Conservation (phyloP, 352 stramenopile species). For the Phytophthora vignae region DNA sequence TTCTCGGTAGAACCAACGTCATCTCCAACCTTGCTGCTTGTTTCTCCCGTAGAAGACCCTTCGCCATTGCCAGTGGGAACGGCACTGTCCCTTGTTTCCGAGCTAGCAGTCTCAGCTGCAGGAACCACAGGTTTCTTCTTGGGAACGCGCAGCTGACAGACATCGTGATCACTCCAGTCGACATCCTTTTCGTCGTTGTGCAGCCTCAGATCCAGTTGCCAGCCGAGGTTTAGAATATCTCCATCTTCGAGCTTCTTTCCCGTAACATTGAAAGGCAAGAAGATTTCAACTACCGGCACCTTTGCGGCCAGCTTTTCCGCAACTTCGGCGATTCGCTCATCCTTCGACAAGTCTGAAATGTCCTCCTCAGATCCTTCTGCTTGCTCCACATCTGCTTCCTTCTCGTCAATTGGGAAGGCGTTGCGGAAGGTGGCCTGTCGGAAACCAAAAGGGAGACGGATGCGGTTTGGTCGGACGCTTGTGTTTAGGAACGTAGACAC, state of each 20-base stretch:
- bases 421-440: constrained; percentile 62
- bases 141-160: constrained; percentile 58
- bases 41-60: constrained; percentile 4
- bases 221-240: constrained; percentile 62
- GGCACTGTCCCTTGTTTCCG: constrained; percentile 18
- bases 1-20: constrained; percentile 1
- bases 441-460: constrained; percentile 74
- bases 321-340: constrained; percentile 7
- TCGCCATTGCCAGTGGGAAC: constrained; percentile 3
- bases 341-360: neutral
- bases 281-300: constrained; percentile 54
- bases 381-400: constrained; percentile 7
- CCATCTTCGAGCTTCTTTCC: constrained; percentile 65
- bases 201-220: constrained; percentile 56
- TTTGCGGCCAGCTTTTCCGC: constrained; percentile 21
- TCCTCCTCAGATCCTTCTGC: constrained; percentile 4
- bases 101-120: constrained; percentile 12
- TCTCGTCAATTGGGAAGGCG: constrained; percentile 12
- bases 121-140: constrained; percentile 37
- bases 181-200: constrained; percentile 68
- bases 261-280: constrained; percentile 78
- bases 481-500: constrained; percentile 74
- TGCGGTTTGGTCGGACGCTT: constrained; percentile 60
- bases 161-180: constrained; percentile 59
- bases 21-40: constrained; percentile 8